These are phyloP conservation scores for Elaeis oleifera DNA, from an alignment of 202 grass and related monocot species.

Conservation along the genomic window DNA sequence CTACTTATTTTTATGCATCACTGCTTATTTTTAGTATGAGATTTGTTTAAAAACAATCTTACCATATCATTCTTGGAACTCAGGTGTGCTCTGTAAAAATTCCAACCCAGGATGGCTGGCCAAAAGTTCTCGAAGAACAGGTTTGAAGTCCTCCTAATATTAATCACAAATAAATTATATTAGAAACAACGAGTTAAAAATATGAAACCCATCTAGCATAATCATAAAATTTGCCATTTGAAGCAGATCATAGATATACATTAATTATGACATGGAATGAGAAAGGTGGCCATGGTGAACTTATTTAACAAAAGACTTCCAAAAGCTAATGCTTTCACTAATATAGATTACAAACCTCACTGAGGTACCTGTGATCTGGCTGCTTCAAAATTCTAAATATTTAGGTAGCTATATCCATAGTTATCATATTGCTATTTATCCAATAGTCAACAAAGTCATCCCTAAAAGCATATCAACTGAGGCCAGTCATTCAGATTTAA, in stretches of 20 bases:
- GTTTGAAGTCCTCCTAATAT: conserved; percentile 89
- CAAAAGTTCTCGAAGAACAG: conserved; percentile 83
- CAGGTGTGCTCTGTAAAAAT: conserved; percentile 94
- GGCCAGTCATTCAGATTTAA: conserved; percentile 4
- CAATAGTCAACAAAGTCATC: conserved; percentile 94
- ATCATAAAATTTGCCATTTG: too few relatives aligned
- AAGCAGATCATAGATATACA: too few relatives aligned
- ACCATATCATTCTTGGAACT: conserved; percentile 99
- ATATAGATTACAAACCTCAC: conserved; percentile 49
- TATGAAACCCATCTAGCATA: too few relatives aligned
- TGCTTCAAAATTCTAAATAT: conserved; percentile 91
- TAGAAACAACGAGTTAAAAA: too few relatives aligned
- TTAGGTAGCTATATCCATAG: conserved; percentile 70
- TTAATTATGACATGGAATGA: too few relatives aligned
- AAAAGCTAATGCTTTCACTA: background rate
- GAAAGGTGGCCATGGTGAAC: too few relatives aligned
- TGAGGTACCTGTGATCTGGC: conserved; percentile 48
- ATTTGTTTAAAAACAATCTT: conserved; percentile 7
- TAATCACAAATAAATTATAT: background rate
- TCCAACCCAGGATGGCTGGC: conserved; percentile 91
- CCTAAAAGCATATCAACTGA: conserved; percentile 30
- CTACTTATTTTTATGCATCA: too few relatives aligned
- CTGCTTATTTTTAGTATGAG: too few relatives aligned
- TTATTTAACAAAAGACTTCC: too few relatives aligned
- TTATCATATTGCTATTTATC: conserved; percentile 90